These are phyloP conservation scores for Spizellomyces sp. DNA, from an alignment of 192 early-diverging fungal genomes.

Conservation along the genomic window DNA sequence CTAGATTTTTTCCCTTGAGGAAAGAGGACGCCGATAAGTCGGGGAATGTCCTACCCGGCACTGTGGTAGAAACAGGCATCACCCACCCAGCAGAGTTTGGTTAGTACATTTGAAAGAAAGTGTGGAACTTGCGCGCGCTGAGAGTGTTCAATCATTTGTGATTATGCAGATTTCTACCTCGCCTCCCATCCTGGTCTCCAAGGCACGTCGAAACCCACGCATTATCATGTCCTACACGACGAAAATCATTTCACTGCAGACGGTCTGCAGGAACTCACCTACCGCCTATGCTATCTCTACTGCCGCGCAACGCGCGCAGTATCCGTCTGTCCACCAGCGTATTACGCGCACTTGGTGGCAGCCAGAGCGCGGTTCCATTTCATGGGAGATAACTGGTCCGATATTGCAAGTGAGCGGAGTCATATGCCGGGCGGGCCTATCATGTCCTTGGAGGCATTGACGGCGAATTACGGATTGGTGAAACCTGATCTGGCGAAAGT, in stretches of 20 bases:
- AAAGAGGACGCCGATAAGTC: constrained; percentile 57
- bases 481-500: constrained; percentile 55
- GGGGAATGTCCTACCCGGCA: constrained; percentile 65
- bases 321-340: constrained; percentile 81
- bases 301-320: constrained; percentile 86
- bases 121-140: constrained; percentile 10
- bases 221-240: constrained; percentile 85
- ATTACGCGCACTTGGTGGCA: constrained; percentile 88
- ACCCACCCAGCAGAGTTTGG: constrained; percentile 54
- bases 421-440: background rate
- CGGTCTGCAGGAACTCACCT: constrained; percentile 80
- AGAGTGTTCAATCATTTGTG: constrained; percentile 15
- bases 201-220: constrained; percentile 85
- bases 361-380: constrained; percentile 80
- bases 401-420: constrained; percentile 15
- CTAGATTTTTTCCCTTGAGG: constrained; percentile 65
- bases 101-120: constrained; percentile 1
- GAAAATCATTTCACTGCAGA: constrained; percentile 79
- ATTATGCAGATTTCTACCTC: constrained; percentile 57
- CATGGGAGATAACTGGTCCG: constrained; percentile 34
- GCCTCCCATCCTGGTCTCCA: constrained; percentile 86
- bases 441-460: constrained; percentile 24
- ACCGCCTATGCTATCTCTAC: constrained; percentile 83
- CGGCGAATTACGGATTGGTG: constrained; percentile 46
- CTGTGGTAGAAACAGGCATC: constrained; percentile 58